Evolutionary conservation across 208 protist species (phyloP).

Genomic region (Herpetomonas tarakana): DNA sequence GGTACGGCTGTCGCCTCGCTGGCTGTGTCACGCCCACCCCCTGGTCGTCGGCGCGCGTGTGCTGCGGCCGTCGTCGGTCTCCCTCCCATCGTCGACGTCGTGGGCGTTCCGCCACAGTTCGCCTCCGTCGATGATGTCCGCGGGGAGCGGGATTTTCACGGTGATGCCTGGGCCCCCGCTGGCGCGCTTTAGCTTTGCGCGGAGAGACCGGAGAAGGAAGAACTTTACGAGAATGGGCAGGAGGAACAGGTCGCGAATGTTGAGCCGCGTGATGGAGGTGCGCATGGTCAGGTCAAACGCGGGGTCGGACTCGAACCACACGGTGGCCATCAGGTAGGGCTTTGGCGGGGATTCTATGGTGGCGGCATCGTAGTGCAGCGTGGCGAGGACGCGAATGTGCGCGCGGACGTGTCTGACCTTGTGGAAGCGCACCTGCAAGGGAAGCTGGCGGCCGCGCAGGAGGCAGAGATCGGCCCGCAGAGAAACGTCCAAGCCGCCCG

Average conservation of each 20-base stretch:
- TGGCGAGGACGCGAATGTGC: constrained; percentile 38
- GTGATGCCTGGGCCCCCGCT: constrained; percentile 26
- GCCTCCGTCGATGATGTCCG: constrained; percentile 60
- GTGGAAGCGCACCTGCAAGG: constrained; percentile 58
- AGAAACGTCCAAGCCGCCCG: constrained; percentile 54
- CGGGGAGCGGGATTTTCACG: constrained; percentile 59
- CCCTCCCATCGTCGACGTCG: not conserved
- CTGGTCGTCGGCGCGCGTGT: not conserved
- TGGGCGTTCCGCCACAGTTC: constrained; percentile 38
- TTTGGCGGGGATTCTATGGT: constrained; percentile 62
- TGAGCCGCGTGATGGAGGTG: constrained; percentile 54
- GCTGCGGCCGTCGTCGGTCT: constrained; percentile 1
- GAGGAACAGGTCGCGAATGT: constrained; percentile 70
- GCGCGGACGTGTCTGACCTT: constrained; percentile 36
- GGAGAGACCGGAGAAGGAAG: constrained; percentile 62
- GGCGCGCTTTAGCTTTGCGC: constrained; percentile 19
- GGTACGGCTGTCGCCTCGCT: too few relatives aligned
- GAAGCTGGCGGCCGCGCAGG: constrained; percentile 63
- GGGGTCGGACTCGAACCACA: constrained; percentile 85
- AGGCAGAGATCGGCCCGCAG: constrained; percentile 70
- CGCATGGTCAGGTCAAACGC: constrained; percentile 70
- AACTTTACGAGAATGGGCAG: constrained; percentile 60
- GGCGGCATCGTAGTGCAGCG: constrained; percentile 57
- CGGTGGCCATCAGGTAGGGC: constrained; percentile 55
- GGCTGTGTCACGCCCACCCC: too few relatives aligned